Base-by-base conservation (phyloP, 1,139 yeast species). In the Debaryomyces fabryi region DNA sequence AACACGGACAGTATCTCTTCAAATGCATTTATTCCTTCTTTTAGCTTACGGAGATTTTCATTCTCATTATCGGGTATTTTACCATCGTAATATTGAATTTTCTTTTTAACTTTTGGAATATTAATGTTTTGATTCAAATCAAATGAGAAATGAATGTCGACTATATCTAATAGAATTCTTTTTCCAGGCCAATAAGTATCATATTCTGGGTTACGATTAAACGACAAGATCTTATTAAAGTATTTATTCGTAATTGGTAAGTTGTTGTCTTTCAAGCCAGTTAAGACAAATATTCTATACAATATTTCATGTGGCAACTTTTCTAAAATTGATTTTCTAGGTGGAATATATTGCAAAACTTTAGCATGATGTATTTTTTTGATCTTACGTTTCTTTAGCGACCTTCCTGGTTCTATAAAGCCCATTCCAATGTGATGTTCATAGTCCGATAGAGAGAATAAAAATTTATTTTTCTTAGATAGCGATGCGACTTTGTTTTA, bases 291-390 rank as follows among this genome's bases (percentile, higher is more conserved):
- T 18, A 76, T 69, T 30, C 58, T 55, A 15, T 54, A 52, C 10
- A 74, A 44, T 1, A 75, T 47, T 43, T 74, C 77, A 4, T 52
- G 45, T 1, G 81, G 79, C 15, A 75, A 56, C 16, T 57, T 49
- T 43, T 58, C 59, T 16, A 58, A 46, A 33, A 50, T 55, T 20
- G 54, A 51, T 43, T 38, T 38, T 25, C 34, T 44, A 12, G n/a
- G n/a, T 15, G 13, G 39, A 13, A 20, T 4, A n/a, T 39, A 21
- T 38, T 41, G 29, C 39, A 41, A n/a, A 35, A 24, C 33, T 44
- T 52, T 15, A 52, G 41, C 24, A 43, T 46, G 40, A 47, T 48
- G 23, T 47, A 38, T 8, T 57, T 36, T 21, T 41, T 39, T 47
- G 45, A 41, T 20, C 37, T 46, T 52, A 20, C 55, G 44, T 36